Base-by-base conservation (phyloP, 208 protist genomes). In the Sergeia podlipaevii region DNA sequence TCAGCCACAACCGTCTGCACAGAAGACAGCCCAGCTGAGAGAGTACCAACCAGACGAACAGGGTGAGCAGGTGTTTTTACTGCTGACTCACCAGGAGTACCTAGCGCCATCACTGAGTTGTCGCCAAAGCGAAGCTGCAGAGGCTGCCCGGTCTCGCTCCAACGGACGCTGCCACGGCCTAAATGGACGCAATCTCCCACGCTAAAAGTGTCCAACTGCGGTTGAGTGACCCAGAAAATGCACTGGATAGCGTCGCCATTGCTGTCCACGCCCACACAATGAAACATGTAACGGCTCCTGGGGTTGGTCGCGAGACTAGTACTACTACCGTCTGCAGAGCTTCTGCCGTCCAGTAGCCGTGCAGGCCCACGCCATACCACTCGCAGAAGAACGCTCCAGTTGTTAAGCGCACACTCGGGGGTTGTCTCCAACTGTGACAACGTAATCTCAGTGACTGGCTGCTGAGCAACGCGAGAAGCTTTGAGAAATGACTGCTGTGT, bases 311-410 rank as follows among this genome's bases (percentile, higher is more conserved):
- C 33, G n/a, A n/a, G n/a, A n/a, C n/a, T n/a, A n/a, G n/a, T n/a
- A n/a, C n/a, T n/a, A n/a, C n/a, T n/a, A n/a, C n/a, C n/a, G n/a
- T n/a, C n/a, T n/a, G n/a, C n/a, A n/a, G n/a, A n/a, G n/a, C n/a
- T n/a, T n/a, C n/a, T n/a, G 38, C 26, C 50, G 41, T 5, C 65
- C 39, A 41, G 47, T 23, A 61, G 33, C 1, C 30, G 18, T 32
- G 59, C 49, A 17, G 54, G 70, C 1, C 76, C 64, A 33, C 73
- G 81, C 77, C 80, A 89, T 7, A 85, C 54, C 13, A 93, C 66
- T 3, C 85, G 78, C 26, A 77, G 32, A 11, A 50, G 11, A 18
- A 93, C 33, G 11, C 41, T 62, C 72, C 75, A 89, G 38, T 72
- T 69, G 18, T 53, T 51, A 21, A 80, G 34, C 3, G 62, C 63